Evolutionary conservation across 164 flowering plant species (phyloP), one percentile per base, ranked within the genome.

Genomic region (Tetrastigma voinierianum): DNA sequence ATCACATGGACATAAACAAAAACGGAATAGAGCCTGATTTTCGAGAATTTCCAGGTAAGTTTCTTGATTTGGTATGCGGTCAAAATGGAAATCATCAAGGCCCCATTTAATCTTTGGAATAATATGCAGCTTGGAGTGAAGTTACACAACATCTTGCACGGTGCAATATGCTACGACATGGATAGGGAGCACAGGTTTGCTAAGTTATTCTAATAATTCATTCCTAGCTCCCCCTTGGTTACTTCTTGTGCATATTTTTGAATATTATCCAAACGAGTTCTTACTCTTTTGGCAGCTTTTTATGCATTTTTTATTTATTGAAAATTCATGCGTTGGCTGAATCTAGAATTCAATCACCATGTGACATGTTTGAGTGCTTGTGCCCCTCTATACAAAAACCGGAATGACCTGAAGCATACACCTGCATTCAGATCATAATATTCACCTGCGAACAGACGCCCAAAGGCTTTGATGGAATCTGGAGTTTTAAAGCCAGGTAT

Each of bases 21-120:
- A 86, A 87, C 71, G 98, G 98, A 56, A 82, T 94, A 48, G 90
- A 86, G 66, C 97, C 97, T 8, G 98, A 94, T 72, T 94, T 74
- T 65, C 74, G 67, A 17, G 85, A 74, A 52, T 66, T 86, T 40
- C 97, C 98, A 74, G 93, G 98, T 91, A 80, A 66, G 56, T 45
- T 12, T 49, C 15, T 18, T 53, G 9, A 18, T 48, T n/a, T 10
- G 40, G 24, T 17, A 23, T 32, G 16, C 10, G 0, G 48, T 25
- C 11, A 51, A 61, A 18, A 9, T 12, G 9, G 61, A 59, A 59
- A 59, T 45, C 16, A 12, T 62, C 25, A 16, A 21, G 18, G 46
- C 14, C 20, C 7, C 25, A 17, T 2, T 57, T 21, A 24, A 61
- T 57, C 49, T 60, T 45, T 43, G 25, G 40, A 48, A 48, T 62